Percentiles rank a stretch among this genome's conserved stretches.
Conservation (phyloP, 768 basidiomycete species). For the Nidularia pulvinata region DNA sequence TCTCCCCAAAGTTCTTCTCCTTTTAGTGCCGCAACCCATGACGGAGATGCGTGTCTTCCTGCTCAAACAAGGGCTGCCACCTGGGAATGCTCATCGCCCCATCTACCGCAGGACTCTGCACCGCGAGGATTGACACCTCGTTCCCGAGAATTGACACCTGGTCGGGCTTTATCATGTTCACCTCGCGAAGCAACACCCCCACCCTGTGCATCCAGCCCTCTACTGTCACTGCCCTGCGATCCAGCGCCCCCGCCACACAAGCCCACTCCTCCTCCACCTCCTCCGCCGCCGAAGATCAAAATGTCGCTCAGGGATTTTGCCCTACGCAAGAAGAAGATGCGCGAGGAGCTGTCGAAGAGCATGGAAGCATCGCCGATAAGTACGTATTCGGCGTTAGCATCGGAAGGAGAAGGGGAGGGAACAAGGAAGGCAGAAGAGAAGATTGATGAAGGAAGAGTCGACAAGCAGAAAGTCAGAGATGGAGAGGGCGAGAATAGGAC, state of each 20-base stretch:
- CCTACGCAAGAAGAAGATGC: conserved; percentile 50
- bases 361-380: conserved; percentile 6
- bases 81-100: no score
- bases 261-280: conserved; percentile 2
- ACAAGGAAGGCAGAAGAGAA: not conserved
- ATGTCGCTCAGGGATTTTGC: conserved; percentile 62
- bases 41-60: no score
- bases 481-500: no score
- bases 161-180: no score
- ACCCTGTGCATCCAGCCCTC: not conserved
- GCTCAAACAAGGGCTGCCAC: no score
- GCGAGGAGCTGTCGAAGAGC: conserved; percentile 28
- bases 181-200: not conserved
- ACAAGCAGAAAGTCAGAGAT: no score
- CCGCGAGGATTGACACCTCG: no score
- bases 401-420: not conserved
- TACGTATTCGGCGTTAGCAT: conserved; percentile 4
- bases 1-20: no score
- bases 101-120: no score
- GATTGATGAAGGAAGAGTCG: no score
- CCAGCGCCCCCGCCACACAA: conserved; percentile 1
- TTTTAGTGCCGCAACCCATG: no score
- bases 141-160: no score
- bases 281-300: conserved; percentile 43
- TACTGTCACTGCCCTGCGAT: not conserved